phyloP scores from a whole-genome alignment of 2,329 filamentous ascomycete species.

The Fonsecaea monophora region DNA sequence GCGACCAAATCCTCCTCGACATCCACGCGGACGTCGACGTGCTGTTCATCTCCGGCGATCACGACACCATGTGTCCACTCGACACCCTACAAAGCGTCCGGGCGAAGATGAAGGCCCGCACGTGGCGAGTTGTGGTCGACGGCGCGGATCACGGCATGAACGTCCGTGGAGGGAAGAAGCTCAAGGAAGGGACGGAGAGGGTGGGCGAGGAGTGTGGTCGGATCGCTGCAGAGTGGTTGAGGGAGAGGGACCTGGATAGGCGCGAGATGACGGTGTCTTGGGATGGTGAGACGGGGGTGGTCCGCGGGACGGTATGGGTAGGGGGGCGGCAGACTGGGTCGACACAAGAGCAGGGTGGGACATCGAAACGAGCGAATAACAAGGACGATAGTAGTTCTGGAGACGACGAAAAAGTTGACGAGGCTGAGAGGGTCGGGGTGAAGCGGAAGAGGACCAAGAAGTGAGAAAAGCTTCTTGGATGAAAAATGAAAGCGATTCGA shows the following conservation, averaged over 20 bases:
- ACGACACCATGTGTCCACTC: slow-evolving; percentile 37
- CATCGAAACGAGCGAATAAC: not conserved
- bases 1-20: slow-evolving; percentile 37
- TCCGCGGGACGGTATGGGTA: not conserved
- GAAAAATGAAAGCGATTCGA: too few species aligned
- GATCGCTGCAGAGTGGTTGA: slow-evolving; percentile 27
- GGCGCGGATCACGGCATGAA: slow-evolving; percentile 40
- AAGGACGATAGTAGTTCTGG: not conserved
- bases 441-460: slow-evolving; percentile 10
- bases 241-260: slow-evolving; percentile 14
- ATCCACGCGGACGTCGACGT: slow-evolving; percentile 29
- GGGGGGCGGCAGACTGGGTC: not conserved
- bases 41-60: slow-evolving; percentile 38
- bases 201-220: slow-evolving; percentile 24
- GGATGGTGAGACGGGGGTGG: slow-evolving; percentile 15
- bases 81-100: slow-evolving; percentile 26
- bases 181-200: slow-evolving; percentile 26
- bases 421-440: not conserved
- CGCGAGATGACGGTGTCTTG: slow-evolving; percentile 23
- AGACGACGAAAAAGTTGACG: not conserved
- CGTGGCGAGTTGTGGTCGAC: slow-evolving; percentile 32
- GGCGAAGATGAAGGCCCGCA: slow-evolving; percentile 37
- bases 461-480: not conserved
- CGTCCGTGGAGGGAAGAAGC: slow-evolving; percentile 31
- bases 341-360: not conserved